A percentile compares a stretch with the other conserved stretches of the same genome.
These are phyloP conservation scores for Polyporus tsugae DNA, from an alignment of 1,284 basidiomycete species.

Conservation along the genomic window DNA sequence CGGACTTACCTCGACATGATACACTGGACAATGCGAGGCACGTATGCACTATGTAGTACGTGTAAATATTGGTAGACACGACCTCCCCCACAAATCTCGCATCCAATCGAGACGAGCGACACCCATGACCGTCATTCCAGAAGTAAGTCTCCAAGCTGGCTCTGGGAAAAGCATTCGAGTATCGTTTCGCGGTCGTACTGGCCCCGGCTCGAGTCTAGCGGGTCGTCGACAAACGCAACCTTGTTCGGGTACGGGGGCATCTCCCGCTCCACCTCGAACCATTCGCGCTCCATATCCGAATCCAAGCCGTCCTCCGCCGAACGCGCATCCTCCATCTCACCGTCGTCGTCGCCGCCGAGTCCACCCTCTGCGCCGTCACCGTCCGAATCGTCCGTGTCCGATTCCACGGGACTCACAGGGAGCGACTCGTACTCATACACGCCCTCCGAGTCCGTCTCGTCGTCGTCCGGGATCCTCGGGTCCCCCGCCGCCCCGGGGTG, in stretches of 20 bases:
- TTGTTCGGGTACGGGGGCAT: not conserved
- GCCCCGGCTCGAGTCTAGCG: not conserved
- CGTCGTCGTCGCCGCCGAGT: not conserved
- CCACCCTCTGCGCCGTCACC: not conserved
- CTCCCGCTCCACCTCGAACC: conserved; percentile 6
- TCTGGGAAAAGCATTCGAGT: not conserved
- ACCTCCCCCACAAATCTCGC: not conserved
- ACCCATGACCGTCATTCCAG: not conserved
- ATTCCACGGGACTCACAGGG: not conserved
- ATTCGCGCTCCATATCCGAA: conserved; percentile 2
- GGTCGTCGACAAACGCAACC: not conserved
- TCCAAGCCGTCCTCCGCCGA: not conserved
- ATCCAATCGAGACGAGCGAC: not conserved
- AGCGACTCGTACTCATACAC: not conserved
- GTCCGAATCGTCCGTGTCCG: not conserved
- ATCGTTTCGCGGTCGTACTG: conserved; percentile 1
- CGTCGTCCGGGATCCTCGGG: not conserved
- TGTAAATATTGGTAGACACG: not conserved
- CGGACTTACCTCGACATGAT: no score
- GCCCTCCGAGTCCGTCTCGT: conserved; percentile 2
- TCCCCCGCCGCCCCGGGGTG: not conserved
- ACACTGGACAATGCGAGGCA: no score
- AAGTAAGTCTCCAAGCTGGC: conserved; percentile 4
- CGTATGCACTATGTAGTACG: no score
- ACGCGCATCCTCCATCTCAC: not conserved